Evolutionary conservation across 768 basidiomycete species (phyloP), one percentile per base, ranked within the genome.

Genomic region (Phaeolepiota aurea): DNA sequence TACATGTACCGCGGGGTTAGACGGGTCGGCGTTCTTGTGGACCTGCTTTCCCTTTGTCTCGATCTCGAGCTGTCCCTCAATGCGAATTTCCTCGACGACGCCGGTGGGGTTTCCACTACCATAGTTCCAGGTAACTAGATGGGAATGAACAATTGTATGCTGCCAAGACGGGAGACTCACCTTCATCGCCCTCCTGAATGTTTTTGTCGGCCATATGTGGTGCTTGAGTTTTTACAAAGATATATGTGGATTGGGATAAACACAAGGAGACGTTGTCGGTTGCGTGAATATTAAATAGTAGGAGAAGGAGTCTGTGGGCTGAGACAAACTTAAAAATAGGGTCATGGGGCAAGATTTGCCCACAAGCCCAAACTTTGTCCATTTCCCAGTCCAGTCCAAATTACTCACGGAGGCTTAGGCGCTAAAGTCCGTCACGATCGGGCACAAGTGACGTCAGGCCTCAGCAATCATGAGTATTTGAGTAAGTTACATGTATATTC

Each of bases 1-100:
- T 19, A 56, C 51, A 32, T 55, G 55, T 2, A 58, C 58, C n/a
- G 56, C 53, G 13, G 55, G 58, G 25, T 57, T 57, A 2, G 41
- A 42, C 14, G 50, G 45, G 37, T 53, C 53, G 2, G 53, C 52
- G 43, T 57, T 56, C 47, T 51, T 57, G 47, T 58, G 54, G 4
- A 60, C 44, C 3, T 38, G 47, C 42, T 55, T 56, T 0, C 56
- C 58, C 37, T 52, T 54, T 1, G 52, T 34, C 37, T 54, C 52
- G 32, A 56, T 56, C 37, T 57, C 56, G 40, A 57, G 54, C 30
- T 52, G 43, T 3, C 54, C 54, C 3, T 48, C 40, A 2, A 51
- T 53, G 34, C 51, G 43, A 3, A 59, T 41, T 22, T 54, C 57
- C 10, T 42, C 53, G n/a, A 55, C 54, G 3, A 48, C 52, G 4